Conservation (phyloP, 2,329 filamentous ascomycete genomes). For the Nectriaceae sp. region DNA sequence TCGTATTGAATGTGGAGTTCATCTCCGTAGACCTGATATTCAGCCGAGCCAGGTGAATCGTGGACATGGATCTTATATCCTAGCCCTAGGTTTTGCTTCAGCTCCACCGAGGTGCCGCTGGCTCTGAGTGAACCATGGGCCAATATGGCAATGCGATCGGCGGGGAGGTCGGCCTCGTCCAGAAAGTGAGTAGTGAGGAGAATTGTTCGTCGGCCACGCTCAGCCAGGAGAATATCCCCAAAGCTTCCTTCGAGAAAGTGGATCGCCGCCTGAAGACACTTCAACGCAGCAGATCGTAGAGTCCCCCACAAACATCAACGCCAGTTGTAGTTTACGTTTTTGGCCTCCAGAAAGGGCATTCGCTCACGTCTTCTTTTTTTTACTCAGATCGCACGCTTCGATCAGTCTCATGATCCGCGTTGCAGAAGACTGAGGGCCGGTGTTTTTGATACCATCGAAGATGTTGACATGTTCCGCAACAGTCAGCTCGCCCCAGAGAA, state of each 20-base stretch:
- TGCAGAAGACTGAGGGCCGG: not conserved
- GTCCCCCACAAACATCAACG: constrained; percentile 86
- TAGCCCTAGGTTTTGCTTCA: constrained; percentile 8
- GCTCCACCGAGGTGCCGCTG: constrained; percentile 4
- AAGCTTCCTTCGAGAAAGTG: constrained; percentile 76
- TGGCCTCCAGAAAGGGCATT: constrained; percentile 80
- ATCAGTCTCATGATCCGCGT: constrained; percentile 50
- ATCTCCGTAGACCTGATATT: constrained; percentile 3
- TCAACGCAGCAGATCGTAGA: constrained; percentile 50
- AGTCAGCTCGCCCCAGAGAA: constrained; percentile 11
- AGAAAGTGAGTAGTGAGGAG: constrained; percentile 85
- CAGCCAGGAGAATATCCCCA: constrained; percentile 84
- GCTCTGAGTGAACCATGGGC: constrained; percentile 9
- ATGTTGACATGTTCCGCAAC: constrained; percentile 7
- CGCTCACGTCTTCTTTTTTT: constrained; percentile 67
- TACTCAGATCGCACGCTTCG: constrained; percentile 66
- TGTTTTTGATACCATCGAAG: constrained; percentile 7
- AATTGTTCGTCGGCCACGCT: constrained; percentile 75
- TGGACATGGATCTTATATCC: constrained; percentile 6
- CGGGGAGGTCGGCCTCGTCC: constrained; percentile 80
- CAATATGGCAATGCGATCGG: constrained; percentile 56
- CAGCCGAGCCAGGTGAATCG: not conserved
- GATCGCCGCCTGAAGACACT: constrained; percentile 80
- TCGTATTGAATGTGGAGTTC: not conserved
- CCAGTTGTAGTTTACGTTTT: constrained; percentile 82